Evolutionary conservation across 345 rosid genomes (phyloP), one percentile per base, ranked within the genome.

Genomic region (Kandelia obovata): DNA sequence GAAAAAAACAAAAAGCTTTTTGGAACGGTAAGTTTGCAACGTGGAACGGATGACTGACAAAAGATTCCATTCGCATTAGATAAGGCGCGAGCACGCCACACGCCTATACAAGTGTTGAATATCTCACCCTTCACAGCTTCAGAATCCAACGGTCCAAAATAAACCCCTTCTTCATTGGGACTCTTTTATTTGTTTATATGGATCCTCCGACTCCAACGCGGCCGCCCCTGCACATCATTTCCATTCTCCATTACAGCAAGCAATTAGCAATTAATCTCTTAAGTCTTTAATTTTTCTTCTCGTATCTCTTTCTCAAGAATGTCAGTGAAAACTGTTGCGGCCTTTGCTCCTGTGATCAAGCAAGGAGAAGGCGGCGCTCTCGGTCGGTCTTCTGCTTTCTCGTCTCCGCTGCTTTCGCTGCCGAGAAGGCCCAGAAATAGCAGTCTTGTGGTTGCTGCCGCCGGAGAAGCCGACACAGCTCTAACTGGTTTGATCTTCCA

Each of bases 401-500:
- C 43, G 8, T 53, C 77, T 15, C 49, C 49, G 67, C 53, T 71
- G 58, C 6, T 61, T 0, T 77, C 76, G 59, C 16, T 57, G 6
- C 34, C 19, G 23, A 73, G 49, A 37, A 55, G 26, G 65, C n/a
- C 32, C 43, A 68, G 65, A n/a, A 62, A 37, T 37, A n/a, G 49
- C 5, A 13, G 57, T 28, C 57, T 75, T 5, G 58, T 70, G 43
- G 77, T 84, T 53, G 69, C 80, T 25, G 83, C 87, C 0, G 23
- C 79, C 6, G 61, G 65, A 0, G 91, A 75, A 9, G 35, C 65
- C 2, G 31, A 52, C 16, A 15, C 55, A 60, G 65, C 79, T 26
- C 80, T 89, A 58, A 85, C 90, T 0, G 95, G 95, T 0, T 83
- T 91, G 0, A 74, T 91, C 9, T 91, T 91, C 46, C 78, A 86